phyloP scores from a whole-genome alignment of 176 grass and related monocot genomes.

The Microstegium vimineum region DNA sequence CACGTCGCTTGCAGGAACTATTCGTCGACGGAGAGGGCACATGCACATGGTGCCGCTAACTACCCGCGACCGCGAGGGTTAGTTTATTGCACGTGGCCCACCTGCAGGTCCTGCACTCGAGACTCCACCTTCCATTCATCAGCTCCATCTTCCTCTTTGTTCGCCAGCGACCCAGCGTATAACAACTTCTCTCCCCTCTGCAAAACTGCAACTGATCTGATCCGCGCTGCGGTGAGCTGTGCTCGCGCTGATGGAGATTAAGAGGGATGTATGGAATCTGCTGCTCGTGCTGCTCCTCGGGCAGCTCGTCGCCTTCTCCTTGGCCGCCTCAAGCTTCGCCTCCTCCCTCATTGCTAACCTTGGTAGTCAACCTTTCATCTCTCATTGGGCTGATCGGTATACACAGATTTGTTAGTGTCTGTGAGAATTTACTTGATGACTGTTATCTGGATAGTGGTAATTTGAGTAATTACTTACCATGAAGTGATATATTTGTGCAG shows the following conservation, averaged over 20 bases:
- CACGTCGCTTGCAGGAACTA: background rate
- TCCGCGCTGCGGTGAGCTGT: background rate
- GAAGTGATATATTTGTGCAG: slow-evolving; percentile 21
- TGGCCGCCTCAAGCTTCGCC: slow-evolving; percentile 62
- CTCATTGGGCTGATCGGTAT: background rate
- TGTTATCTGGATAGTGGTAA: background rate
- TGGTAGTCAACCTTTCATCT: slow-evolving; percentile 29
- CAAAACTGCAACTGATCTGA: background rate
- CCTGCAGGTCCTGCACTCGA: background rate
- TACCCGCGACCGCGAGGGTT: background rate
- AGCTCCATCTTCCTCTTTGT: background rate
- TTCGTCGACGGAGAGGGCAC: background rate
- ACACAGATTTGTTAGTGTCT: background rate
- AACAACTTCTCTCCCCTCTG: slow-evolving; percentile 3
- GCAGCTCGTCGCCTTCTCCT: slow-evolving; percentile 71
- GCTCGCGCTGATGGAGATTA: slow-evolving; percentile 29
- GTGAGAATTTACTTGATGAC: background rate
- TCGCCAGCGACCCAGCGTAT: background rate
- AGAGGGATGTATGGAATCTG: slow-evolving; percentile 43
- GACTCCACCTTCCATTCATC: slow-evolving; percentile 17
- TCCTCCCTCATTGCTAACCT: slow-evolving; percentile 66
- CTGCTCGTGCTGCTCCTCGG: slow-evolving; percentile 57
- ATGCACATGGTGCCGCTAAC: slow-evolving; percentile 1
- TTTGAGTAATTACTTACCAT: background rate
- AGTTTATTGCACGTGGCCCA: slow-evolving; percentile 28